Base-by-base conservation (phyloP, 352 stramenopile genomes). In the Albugo laibachii region DNA sequence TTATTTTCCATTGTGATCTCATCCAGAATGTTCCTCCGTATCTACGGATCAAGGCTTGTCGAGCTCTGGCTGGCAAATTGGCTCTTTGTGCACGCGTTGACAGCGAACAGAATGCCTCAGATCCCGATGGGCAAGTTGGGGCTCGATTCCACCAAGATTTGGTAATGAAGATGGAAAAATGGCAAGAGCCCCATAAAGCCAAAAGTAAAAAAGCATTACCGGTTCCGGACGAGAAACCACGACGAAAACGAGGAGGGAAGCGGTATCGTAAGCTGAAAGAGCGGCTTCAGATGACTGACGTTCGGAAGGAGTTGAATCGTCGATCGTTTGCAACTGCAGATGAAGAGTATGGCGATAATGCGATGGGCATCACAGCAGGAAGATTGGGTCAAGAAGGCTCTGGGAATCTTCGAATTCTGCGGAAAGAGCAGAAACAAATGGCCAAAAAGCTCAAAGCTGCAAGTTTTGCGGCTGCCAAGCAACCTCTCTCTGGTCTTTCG, bases 331-430 rank as follows among this genome's bases (percentile, higher is more conserved):
- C 73, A 6, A 80, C 86, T 15, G 70, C 83, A 42, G 84, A 93
- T 50, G 77, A 88, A 50, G 94, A 98, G 61, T 99, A 98, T 56
- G 94, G 93, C 12, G 95, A 99, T 61, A 96, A 97, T 50, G 92
- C 89, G 16, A 98, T 98, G 94, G 95, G 94, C n/a, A 73, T 97
- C 37, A 95, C 91, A 4, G 58, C 81, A 24, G 94, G 94, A 13
- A 80, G 95, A 8, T 65, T 98, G 13, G 84, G 81, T 11, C 70
- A 80, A 19, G 82, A 92, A 66, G 86, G 81, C 37, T 88, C 75
- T 18, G 87, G 87, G 12, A 81, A 75, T 36, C 63, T 97, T 48
- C 78, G 89, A 31, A 69, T 92, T 35, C 54, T 73, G 45, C 69
- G 76, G 43, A 97, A 96, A 56, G 82, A 97, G 45, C 77, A 92